These are phyloP conservation scores for Sarocladium kiliense DNA, from an alignment of 2,329 filamentous ascomycete species.

Conservation along the genomic window DNA sequence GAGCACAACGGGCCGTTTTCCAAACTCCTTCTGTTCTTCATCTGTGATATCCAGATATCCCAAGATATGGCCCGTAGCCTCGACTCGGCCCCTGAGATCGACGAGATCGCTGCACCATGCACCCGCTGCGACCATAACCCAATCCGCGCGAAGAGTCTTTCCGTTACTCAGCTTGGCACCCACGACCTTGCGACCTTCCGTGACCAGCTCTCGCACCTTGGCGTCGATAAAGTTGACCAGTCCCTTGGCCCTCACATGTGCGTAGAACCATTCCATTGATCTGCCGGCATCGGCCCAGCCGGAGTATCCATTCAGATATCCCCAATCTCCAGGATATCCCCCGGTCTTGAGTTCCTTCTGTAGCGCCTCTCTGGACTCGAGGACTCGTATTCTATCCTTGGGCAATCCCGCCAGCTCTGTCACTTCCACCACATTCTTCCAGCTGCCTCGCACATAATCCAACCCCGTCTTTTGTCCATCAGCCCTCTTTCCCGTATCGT, in stretches of 20 bases:
- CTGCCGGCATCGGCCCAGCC: constrained; percentile 79
- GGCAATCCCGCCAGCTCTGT: constrained; percentile 29
- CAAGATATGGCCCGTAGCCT: constrained; percentile 77
- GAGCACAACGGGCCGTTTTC: constrained; percentile 64
- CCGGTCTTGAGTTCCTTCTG: constrained; percentile 39
- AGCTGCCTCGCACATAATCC: constrained; percentile 56
- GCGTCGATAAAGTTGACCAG: constrained; percentile 52
- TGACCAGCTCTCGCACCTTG: constrained; percentile 38
- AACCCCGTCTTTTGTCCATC: constrained; percentile 38
- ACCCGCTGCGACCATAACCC: constrained; percentile 77
- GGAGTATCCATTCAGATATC: constrained; percentile 67
- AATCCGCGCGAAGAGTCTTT: constrained; percentile 50
- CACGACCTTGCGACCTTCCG: constrained; percentile 34
- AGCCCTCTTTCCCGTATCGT: constrained; percentile 28
- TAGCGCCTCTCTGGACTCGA: constrained; percentile 41
- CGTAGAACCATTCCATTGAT: constrained; percentile 60
- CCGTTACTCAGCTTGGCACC: constrained; percentile 44
- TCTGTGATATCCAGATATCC: constrained; percentile 71
- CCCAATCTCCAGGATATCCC: constrained; percentile 55
- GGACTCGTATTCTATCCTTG: constrained; percentile 33
- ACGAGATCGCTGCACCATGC: constrained; percentile 80
- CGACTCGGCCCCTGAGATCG: constrained; percentile 69
- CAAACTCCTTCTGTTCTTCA: constrained; percentile 62
- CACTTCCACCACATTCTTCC: constrained; percentile 53
- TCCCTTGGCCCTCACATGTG: constrained; percentile 46